Evolutionary conservation across 352 stramenopile genomes (phyloP).

Genomic region (Globisporangium okanoganense): DNA sequence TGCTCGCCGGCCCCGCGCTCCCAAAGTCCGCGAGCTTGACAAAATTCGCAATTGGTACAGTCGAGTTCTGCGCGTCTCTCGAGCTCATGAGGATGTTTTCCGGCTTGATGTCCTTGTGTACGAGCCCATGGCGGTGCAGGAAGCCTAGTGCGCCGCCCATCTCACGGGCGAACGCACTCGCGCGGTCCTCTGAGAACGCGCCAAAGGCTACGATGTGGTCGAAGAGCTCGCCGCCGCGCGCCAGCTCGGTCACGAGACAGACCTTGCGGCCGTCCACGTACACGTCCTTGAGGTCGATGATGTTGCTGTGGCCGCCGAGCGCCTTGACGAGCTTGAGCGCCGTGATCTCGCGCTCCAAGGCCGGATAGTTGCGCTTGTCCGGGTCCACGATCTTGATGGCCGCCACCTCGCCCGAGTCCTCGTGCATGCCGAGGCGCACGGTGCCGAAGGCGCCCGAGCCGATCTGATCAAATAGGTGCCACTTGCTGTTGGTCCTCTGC

Average conservation of each 20-base stretch:
- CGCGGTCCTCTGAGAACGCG: conserved; percentile 51
- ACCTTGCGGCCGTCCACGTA: conserved; percentile 78
- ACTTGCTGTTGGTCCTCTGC: conserved; percentile 22
- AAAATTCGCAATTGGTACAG: conserved; percentile 5
- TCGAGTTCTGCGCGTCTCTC: neutral
- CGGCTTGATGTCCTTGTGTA: conserved; percentile 84
- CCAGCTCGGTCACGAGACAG: conserved; percentile 86
- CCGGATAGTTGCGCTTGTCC: conserved; percentile 37
- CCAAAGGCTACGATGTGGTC: conserved; percentile 80
- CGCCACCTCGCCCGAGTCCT: conserved; percentile 61
- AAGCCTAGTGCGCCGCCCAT: conserved; percentile 65
- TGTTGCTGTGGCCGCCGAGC: conserved; percentile 80
- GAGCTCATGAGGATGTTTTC: conserved; percentile 66
- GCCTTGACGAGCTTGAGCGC: conserved; percentile 73
- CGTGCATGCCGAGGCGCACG: conserved; percentile 63
- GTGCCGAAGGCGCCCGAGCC: conserved; percentile 66
- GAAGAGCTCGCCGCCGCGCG: conserved; percentile 87
- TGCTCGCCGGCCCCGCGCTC: conserved; percentile 52
- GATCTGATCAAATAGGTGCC: conserved; percentile 72
- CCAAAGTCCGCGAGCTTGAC: conserved; percentile 81
- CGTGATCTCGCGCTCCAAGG: conserved; percentile 64
- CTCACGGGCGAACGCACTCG: conserved; percentile 42
- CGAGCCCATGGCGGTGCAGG: conserved; percentile 59
- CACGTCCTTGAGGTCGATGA: conserved; percentile 79
- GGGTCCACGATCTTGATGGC: conserved; percentile 72